Conservation (phyloP, 2,329 filamentous ascomycete genomes). For the Thelonectria blattea region DNA sequence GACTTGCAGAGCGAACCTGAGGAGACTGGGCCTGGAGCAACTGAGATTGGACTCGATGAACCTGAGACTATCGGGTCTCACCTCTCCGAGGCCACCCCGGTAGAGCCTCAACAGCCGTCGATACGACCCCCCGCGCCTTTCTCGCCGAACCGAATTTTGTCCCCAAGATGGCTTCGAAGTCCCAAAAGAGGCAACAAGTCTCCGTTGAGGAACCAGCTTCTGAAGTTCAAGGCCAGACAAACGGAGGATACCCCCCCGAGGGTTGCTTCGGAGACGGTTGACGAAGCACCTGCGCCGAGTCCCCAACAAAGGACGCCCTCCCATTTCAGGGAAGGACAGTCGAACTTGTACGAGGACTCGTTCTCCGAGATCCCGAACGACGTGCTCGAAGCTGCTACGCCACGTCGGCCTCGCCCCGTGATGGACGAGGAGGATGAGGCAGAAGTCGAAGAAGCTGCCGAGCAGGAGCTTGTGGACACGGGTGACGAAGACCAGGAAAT, state of each 20-base stretch:
- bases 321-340: constrained; percentile 38
- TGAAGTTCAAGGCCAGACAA: constrained; percentile 39
- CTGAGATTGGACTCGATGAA: background rate
- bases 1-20: background rate
- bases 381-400: constrained; percentile 57
- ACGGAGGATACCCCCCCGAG: constrained; percentile 23
- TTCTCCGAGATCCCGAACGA: constrained; percentile 63
- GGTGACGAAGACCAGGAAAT: constrained; percentile 18
- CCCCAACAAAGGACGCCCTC: constrained; percentile 17
- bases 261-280: constrained; percentile 7
- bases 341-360: constrained; percentile 57
- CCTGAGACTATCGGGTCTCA: background rate
- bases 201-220: constrained; percentile 43
- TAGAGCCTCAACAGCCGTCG: constrained; percentile 25
- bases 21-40: background rate
- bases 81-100: constrained; percentile 11
- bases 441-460: background rate
- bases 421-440: background rate
- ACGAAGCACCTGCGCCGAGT: constrained; percentile 8
- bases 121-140: constrained; percentile 25
- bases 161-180: constrained; percentile 43
- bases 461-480: background rate
- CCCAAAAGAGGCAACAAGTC: constrained; percentile 42
- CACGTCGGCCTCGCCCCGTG: constrained; percentile 36
- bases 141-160: constrained; percentile 35